Evolutionary conservation across 1,284 basidiomycete species (phyloP).

Genomic region (Porodaedalea pini): DNA sequence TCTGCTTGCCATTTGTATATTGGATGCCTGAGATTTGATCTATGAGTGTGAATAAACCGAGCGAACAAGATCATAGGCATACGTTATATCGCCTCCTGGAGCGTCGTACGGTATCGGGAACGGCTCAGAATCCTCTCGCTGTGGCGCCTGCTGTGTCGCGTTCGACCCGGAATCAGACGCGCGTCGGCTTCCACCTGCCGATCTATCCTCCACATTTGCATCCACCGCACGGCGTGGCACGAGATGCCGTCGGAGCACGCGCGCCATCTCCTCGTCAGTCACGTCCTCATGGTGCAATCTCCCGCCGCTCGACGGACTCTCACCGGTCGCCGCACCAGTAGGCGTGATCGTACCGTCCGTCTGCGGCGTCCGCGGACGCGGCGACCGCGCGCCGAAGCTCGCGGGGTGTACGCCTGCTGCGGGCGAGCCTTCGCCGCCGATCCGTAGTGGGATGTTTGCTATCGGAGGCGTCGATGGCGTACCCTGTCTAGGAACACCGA

Average conservation of each 20-base stretch:
- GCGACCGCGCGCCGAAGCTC: slow-evolving; percentile 8
- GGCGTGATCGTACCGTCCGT: slow-evolving; percentile 15
- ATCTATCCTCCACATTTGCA: slow-evolving; percentile 31
- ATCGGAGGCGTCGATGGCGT: slow-evolving; percentile 21
- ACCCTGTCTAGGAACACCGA: background rate
- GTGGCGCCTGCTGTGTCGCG: slow-evolving; percentile 42
- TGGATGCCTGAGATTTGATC: slow-evolving; percentile 57
- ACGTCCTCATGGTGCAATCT: slow-evolving; percentile 49
- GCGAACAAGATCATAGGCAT: slow-evolving; percentile 38
- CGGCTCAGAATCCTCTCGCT: slow-evolving; percentile 52
- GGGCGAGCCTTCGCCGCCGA: slow-evolving; percentile 11
- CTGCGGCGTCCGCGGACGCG: slow-evolving; percentile 1
- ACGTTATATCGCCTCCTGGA: slow-evolving; percentile 87
- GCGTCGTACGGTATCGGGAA: slow-evolving; percentile 85
- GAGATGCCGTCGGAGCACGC: slow-evolving; percentile 75
- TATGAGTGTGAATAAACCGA: background rate
- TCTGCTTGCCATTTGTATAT: slow-evolving; percentile 93
- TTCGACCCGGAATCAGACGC: slow-evolving; percentile 27
- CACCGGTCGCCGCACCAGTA: background rate
- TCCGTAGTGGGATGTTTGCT: slow-evolving; percentile 19
- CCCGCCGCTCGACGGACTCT: slow-evolving; percentile 7
- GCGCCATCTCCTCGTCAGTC: slow-evolving; percentile 79
- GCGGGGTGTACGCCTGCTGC: slow-evolving; percentile 4
- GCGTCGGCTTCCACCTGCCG: slow-evolving; percentile 1
- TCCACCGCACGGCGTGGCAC: slow-evolving; percentile 51